These are phyloP conservation scores for Nakaseomyces delphensis DNA, from an alignment of 1,139 yeast genomes.

Conservation along the genomic window DNA sequence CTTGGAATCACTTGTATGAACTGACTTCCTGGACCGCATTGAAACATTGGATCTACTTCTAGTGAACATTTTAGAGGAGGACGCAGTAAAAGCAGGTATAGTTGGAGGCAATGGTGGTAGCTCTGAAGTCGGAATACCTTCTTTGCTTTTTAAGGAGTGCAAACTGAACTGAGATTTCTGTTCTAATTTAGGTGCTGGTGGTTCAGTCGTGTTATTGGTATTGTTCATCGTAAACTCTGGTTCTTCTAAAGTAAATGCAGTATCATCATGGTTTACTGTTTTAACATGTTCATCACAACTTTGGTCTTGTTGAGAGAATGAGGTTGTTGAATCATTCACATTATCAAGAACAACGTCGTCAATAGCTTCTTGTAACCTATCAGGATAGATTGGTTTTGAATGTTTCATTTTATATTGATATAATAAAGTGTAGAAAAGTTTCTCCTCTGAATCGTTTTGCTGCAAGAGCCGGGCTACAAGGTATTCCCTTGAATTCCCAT, in stretches of 20 bases:
- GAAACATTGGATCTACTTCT: conserved; percentile 20
- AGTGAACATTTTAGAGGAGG: conserved; percentile 26
- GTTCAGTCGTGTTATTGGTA: conserved; percentile 7
- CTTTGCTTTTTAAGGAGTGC: conserved; percentile 16
- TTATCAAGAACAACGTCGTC: conserved; percentile 8
- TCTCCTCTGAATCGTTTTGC: conserved; percentile 65
- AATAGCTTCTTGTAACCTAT: neutral
- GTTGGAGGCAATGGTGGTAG: conserved; percentile 17
- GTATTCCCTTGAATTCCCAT: conserved; percentile 61
- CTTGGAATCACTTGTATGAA: neutral
- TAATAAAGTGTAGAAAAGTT: conserved; percentile 77
- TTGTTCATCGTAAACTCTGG: conserved; percentile 3
- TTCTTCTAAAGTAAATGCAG: neutral
- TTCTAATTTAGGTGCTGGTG: conserved; percentile 23
- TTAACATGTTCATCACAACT: neutral
- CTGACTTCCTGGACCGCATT: conserved; percentile 9
- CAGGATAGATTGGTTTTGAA: conserved; percentile 9
- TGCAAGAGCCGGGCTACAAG: conserved; percentile 54
- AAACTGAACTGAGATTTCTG: conserved; percentile 30
- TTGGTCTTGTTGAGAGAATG: conserved; percentile 3
- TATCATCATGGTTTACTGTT: neutral
- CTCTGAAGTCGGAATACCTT: conserved; percentile 10
- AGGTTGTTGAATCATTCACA: neutral
- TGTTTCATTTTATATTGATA: conserved; percentile 68
- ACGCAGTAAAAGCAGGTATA: conserved; percentile 21